A percentile compares a stretch with the other conserved stretches of the same genome.
Conservation (phyloP, 2,329 filamentous ascomycete species). For the Trichoderma gracile region DNA sequence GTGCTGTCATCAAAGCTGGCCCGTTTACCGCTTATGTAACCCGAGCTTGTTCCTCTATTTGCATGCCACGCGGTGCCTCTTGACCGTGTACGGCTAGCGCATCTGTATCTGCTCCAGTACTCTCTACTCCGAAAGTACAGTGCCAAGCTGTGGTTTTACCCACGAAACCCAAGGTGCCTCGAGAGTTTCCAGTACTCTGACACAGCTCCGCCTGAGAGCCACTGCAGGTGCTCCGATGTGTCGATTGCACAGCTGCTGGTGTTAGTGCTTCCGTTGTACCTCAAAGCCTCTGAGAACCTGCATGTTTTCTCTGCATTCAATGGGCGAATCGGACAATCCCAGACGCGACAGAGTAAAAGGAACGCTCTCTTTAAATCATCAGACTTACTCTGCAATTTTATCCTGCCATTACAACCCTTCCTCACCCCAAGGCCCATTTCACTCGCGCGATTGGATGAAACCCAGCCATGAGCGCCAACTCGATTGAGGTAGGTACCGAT, state of each 20-base stretch:
- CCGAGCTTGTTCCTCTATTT: not conserved
- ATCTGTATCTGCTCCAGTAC: fast-evolving
- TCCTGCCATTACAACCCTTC: not conserved
- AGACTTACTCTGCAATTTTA: not conserved
- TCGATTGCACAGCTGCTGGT: not conserved
- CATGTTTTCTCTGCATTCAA: not conserved
- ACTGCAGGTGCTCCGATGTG: not conserved
- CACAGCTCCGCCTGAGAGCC: not conserved
- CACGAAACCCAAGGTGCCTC: not conserved
- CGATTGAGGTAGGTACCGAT: slow-evolving; percentile 33
- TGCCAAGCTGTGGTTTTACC: fast-evolving
- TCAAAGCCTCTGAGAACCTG: not conserved
- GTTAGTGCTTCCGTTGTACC: not conserved
- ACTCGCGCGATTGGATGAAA: not conserved
- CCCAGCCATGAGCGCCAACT: slow-evolving; percentile 33
- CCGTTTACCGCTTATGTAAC: slow-evolving; percentile 6
- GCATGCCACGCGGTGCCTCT: not conserved
- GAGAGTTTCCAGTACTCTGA: not conserved
- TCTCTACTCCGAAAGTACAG: not conserved
- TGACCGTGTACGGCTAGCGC: not conserved
- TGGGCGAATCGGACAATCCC: not conserved
- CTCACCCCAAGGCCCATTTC: not conserved
- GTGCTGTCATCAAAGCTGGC: slow-evolving; percentile 17
- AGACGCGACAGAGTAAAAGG: not conserved
- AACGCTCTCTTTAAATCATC: not conserved